phyloP scores from a whole-genome alignment of 768 basidiomycete genomes.

The Lyophyllum atratum region DNA sequence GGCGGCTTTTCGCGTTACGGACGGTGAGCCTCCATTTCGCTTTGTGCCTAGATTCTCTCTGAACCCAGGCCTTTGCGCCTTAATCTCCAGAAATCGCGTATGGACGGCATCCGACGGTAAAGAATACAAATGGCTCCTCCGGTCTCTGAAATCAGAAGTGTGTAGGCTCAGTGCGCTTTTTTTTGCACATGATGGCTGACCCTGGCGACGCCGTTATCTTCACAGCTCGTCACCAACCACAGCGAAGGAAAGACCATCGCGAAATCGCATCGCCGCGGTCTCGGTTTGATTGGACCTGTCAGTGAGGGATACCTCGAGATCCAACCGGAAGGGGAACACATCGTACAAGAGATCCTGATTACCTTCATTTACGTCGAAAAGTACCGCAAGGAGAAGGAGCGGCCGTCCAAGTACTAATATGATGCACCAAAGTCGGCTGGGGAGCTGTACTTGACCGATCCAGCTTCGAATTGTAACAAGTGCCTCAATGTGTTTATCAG shows the following conservation, averaged over 20 bases:
- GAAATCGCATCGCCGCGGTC: slow-evolving; percentile 13
- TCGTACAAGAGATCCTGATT: slow-evolving; percentile 26
- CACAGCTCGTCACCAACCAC: slow-evolving; percentile 7
- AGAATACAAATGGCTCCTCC: slow-evolving; percentile 24
- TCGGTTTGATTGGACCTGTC: slow-evolving; percentile 15
- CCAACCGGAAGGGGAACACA: slow-evolving; percentile 20
- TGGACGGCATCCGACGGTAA: slow-evolving; percentile 22
- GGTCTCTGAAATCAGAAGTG: slow-evolving; percentile 3
- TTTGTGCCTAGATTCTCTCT: background rate
- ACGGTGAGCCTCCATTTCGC: slow-evolving; percentile 8
- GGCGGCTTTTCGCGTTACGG: too few relatives aligned
- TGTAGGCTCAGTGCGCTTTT: too few relatives aligned
- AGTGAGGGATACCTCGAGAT: slow-evolving; percentile 20
- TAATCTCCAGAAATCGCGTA: slow-evolving; percentile 15
- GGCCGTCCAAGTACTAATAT: too few relatives aligned
- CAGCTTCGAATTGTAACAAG: too few relatives aligned
- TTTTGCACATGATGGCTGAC: too few relatives aligned
- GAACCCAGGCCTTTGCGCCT: too few relatives aligned
- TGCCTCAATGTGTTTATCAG: too few relatives aligned
- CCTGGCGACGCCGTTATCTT: too few relatives aligned
- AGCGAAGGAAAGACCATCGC: slow-evolving; percentile 13
- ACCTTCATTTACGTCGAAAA: slow-evolving; percentile 33
- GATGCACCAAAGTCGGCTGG: too few relatives aligned
- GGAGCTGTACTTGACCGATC: too few relatives aligned
- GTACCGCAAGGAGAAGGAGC: slow-evolving; percentile 24